Evolutionary conservation across 371 early-diverging fungal species (phyloP).

Genomic region (Mortierella sp.): DNA sequence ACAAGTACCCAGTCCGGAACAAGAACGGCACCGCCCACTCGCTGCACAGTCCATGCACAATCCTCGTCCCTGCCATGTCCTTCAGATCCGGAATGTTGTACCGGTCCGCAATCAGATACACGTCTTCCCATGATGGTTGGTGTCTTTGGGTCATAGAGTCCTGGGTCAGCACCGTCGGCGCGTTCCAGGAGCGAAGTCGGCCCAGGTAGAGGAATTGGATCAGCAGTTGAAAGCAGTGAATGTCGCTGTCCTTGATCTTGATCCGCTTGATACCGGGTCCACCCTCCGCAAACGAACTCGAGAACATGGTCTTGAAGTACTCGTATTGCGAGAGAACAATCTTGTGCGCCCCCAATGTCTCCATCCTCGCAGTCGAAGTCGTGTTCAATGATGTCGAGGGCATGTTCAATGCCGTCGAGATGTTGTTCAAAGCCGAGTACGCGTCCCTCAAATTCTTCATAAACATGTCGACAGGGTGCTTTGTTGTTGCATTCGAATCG

Average conservation of each 20-base stretch:
- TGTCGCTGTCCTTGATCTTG: constrained; percentile 26
- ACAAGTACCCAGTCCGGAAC: constrained; percentile 39
- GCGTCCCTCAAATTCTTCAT: not conserved
- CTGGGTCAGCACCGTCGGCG: constrained; percentile 18
- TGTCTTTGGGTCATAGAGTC: constrained; percentile 5
- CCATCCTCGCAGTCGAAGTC: not conserved
- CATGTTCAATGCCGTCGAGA: no score
- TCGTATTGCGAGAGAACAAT: constrained; percentile 32
- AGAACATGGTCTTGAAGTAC: constrained; percentile 45
- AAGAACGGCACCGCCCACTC: constrained; percentile 38
- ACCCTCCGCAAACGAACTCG: constrained; percentile 35
- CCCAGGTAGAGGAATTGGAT: constrained; percentile 44
- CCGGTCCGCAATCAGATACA: constrained; percentile 31
- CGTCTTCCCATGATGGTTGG: constrained; percentile 39
- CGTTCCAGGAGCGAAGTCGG: constrained; percentile 2
- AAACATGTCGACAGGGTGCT: no score
- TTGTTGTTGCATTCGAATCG: not conserved
- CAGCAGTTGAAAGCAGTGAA: constrained; percentile 31
- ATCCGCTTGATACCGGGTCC: constrained; percentile 26
- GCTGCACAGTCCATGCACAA: constrained; percentile 14
- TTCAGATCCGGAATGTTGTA: constrained; percentile 25
- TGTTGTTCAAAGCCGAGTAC: not conserved
- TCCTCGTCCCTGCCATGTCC: constrained; percentile 14
- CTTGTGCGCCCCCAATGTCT: constrained; percentile 27
- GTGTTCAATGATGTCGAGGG: not conserved